Evolutionary conservation across 169 alveolate genomes (phyloP).

Genomic region (Plasmodium reichenowi): DNA sequence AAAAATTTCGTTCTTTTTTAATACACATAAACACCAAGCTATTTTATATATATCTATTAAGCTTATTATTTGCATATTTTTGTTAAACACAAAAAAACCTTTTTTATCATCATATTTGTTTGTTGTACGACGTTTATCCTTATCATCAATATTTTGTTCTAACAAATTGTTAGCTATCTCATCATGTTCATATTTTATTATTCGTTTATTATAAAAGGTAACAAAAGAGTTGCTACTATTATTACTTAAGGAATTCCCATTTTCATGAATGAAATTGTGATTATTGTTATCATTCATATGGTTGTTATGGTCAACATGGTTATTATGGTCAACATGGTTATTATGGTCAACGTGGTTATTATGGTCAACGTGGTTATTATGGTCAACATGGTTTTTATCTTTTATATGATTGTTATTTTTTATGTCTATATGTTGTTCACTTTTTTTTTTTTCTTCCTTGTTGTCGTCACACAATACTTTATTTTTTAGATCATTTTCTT

Average conservation of each 20-base stretch:
- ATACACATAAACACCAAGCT: constrained; percentile 64
- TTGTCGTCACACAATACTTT: neutral
- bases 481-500: constrained; percentile 6
- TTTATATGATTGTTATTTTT: neutral
- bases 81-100: constrained; percentile 22
- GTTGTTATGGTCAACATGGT: neutral
- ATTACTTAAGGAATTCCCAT: neutral
- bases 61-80: constrained; percentile 50
- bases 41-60: constrained; percentile 45
- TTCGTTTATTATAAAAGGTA: constrained; percentile 62
- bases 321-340: neutral
- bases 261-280: neutral
- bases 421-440: neutral
- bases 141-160: neutral
- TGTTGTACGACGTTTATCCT: neutral
- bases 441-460: constrained; percentile 4
- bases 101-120: constrained; percentile 12
- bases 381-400: no score
- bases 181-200: constrained; percentile 5
- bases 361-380: no score
- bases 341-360: neutral
- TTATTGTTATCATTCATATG: neutral
- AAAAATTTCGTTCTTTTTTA: constrained; percentile 22
- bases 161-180: neutral
- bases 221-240: constrained; percentile 1